Conservation (phyloP, 1,139 yeast species). For the Suhomyces bokatorum region DNA sequence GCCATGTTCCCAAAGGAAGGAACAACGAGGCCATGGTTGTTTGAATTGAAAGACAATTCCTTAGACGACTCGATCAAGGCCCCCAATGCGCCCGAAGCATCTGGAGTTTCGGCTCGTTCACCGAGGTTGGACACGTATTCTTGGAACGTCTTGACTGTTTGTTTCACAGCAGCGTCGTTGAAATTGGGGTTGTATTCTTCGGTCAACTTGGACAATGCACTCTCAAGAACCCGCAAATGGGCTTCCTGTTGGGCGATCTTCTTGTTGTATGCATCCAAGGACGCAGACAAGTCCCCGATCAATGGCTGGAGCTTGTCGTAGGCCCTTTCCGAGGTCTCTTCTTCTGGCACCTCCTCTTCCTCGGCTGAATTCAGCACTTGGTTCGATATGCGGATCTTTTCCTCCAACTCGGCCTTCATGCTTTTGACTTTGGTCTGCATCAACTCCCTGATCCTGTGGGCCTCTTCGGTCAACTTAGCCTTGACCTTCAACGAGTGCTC, state of each 20-base stretch:
- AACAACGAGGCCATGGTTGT: not conserved
- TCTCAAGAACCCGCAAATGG: conserved; percentile 35
- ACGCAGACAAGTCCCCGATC: conserved; percentile 14
- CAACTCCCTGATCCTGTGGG: conserved; percentile 8
- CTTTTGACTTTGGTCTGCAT: conserved; percentile 26
- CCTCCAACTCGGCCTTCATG: conserved; percentile 29
- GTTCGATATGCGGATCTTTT: conserved; percentile 25
- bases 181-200: conserved; percentile 81
- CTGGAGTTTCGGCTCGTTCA: conserved; percentile 14
- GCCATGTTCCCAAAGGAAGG: conserved; percentile 30
- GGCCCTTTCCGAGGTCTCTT: conserved; percentile 14
- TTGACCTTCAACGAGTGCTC: conserved; percentile 26
- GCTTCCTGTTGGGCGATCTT: conserved; percentile 14
- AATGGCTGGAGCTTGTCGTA: conserved; percentile 22
- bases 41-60: not conserved
- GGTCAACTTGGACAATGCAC: conserved; percentile 46
- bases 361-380: conserved; percentile 8
- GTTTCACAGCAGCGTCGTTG: conserved; percentile 85
- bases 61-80: conserved; percentile 1
- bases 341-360: conserved; percentile 16
- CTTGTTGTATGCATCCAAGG: conserved; percentile 17
- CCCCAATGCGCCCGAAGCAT: conserved; percentile 1
- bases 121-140: conserved; percentile 49
- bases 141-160: conserved; percentile 62
- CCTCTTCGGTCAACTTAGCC: conserved; percentile 14